Conservation (phyloP, 2,329 filamentous ascomycete genomes). For the Gnomoniopsis sp. region DNA sequence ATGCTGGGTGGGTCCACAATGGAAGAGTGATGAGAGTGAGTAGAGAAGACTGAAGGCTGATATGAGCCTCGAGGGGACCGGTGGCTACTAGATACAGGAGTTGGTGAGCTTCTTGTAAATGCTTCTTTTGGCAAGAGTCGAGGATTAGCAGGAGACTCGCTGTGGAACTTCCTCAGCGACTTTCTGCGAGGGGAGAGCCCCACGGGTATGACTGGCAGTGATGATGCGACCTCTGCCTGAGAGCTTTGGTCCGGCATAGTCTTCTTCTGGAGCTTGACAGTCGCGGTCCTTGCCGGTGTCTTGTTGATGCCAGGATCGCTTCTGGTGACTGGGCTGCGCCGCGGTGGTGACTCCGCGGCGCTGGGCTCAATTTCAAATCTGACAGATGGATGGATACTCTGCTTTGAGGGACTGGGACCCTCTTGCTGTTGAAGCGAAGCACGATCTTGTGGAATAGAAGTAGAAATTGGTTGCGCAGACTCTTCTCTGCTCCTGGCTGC, state of each 20-base stretch:
- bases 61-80: conserved; percentile 42
- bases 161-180: conserved; percentile 33
- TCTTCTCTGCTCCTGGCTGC: conserved; percentile 23
- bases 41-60: conserved; percentile 50
- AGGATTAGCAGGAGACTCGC: conserved; percentile 14
- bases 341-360: conserved; percentile 7
- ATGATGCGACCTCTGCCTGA: conserved; percentile 32
- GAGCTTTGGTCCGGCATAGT: conserved; percentile 27
- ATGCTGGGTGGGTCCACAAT: conserved; percentile 58
- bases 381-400: conserved; percentile 11
- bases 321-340: conserved; percentile 12
- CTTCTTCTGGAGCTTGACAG: conserved; percentile 52
- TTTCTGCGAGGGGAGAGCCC: conserved; percentile 44
- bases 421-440: conserved; percentile 36
- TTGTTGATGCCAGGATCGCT: conserved; percentile 13
- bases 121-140: conserved; percentile 11
- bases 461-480: conserved; percentile 27
- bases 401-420: conserved; percentile 26
- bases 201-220: conserved; percentile 49
- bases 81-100: conserved; percentile 39
- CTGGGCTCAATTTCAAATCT: conserved; percentile 13
- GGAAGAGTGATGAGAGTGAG: conserved; percentile 43
- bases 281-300: conserved; percentile 24
- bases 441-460: conserved; percentile 31
- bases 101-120: conserved; percentile 38